phyloP scores from a whole-genome alignment of 2,329 filamentous ascomycete species.

The Graphiopsis chlorocephala region DNA sequence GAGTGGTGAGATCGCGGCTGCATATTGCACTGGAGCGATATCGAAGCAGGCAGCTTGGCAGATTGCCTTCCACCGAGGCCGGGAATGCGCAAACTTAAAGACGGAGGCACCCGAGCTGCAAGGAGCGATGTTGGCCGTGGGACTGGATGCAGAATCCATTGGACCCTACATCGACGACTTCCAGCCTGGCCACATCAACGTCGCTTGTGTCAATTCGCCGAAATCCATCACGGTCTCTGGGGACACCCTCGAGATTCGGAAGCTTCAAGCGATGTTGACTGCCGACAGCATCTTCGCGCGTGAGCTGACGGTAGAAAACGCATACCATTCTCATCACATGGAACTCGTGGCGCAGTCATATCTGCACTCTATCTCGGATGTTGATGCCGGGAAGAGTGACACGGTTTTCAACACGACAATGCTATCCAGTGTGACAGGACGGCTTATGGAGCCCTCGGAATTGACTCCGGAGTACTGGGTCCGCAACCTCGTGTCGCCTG shows the following conservation, averaged over 20 bases:
- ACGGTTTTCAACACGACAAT: neutral
- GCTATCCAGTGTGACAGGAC: neutral
- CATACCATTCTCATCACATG: conserved; percentile 46
- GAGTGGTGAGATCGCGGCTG: conserved; percentile 34
- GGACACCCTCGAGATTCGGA: conserved; percentile 25
- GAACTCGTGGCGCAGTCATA: neutral
- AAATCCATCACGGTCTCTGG: conserved; percentile 47
- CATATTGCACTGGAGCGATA: conserved; percentile 20
- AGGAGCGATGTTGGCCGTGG: conserved; percentile 34
- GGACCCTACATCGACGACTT: conserved; percentile 2
- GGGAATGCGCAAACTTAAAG: conserved; percentile 14
- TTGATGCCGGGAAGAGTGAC: neutral
- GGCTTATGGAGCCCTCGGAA: neutral
- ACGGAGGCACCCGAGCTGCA: conserved; percentile 1
- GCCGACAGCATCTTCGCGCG: conserved; percentile 21
- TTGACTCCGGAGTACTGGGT: neutral
- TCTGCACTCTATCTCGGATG: neutral
- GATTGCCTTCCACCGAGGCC: neutral
- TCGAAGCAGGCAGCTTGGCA: conserved; percentile 21
- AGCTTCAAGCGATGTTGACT: neutral
- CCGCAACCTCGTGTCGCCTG: neutral
- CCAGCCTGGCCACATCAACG: neutral
- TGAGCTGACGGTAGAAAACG: conserved; percentile 40
- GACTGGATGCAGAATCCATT: conserved; percentile 10
- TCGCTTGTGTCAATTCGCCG: conserved; percentile 22